These are phyloP conservation scores for Diversispora eburnea DNA, from an alignment of 192 early-diverging fungal genomes.

Conservation along the genomic window DNA sequence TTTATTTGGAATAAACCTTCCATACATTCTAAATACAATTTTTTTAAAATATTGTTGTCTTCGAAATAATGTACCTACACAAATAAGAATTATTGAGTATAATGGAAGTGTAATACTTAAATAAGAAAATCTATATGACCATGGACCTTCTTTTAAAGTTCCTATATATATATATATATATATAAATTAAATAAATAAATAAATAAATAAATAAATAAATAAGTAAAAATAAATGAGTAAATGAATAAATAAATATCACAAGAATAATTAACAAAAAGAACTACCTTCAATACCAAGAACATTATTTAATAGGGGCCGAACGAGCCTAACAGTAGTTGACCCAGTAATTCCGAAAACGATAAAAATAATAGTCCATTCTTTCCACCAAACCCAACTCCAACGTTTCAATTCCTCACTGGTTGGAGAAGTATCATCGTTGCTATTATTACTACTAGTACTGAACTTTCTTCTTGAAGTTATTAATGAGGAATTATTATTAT, in stretches of 20 bases:
- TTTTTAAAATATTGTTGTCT: slow-evolving; percentile 40
- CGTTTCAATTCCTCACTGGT: slow-evolving; percentile 7
- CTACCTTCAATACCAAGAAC: slow-evolving; percentile 25
- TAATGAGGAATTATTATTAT: not conserved
- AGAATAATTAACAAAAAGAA: not conserved
- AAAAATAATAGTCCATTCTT: slow-evolving; percentile 29
- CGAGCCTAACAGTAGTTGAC: slow-evolving; percentile 42
- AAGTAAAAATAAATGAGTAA: not conserved
- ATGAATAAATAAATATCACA: not conserved
- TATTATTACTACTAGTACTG: not conserved
- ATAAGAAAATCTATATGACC: slow-evolving; percentile 41
- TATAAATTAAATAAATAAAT: not conserved
- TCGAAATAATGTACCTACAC: slow-evolving; percentile 37
- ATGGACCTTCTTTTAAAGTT: slow-evolving; percentile 36
- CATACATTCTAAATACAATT: slow-evolving; percentile 44
- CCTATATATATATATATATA: not conserved
- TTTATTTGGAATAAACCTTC: slow-evolving; percentile 38
- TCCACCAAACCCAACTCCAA: slow-evolving; percentile 29
- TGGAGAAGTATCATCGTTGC: not conserved
- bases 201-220: not conserved
- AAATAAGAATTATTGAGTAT: slow-evolving; percentile 36
- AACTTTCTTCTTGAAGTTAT: not conserved
- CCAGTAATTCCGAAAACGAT: slow-evolving; percentile 43
- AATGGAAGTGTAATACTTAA: slow-evolving; percentile 41
- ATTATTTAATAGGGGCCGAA: slow-evolving; percentile 36